These are phyloP conservation scores for Leptographium galeiforme DNA, from an alignment of 2,329 filamentous ascomycete genomes.

Conservation along the genomic window DNA sequence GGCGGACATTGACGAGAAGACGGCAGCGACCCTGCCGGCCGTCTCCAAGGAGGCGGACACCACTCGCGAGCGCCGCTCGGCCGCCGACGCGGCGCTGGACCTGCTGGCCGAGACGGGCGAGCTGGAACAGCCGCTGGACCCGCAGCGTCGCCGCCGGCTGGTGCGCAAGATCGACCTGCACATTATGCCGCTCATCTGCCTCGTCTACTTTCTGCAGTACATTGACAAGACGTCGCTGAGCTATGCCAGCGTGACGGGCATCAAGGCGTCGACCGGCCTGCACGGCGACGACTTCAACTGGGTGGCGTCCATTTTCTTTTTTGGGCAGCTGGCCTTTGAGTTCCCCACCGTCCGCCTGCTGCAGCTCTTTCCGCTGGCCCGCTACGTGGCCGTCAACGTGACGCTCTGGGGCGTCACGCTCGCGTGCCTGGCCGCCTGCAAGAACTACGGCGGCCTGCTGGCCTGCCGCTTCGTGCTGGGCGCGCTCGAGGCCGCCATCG, in stretches of 20 bases:
- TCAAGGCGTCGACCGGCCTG: not conserved
- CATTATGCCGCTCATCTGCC: constrained; percentile 8
- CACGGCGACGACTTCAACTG: constrained; percentile 5
- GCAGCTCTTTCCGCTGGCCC: constrained; percentile 4
- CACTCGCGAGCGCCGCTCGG: not conserved
- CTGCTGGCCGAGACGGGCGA: not conserved
- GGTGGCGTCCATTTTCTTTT: constrained; percentile 5
- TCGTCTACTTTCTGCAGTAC: constrained; percentile 8
- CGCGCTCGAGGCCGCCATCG: constrained; percentile 14
- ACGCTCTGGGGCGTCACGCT: constrained; percentile 6
- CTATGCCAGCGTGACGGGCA: constrained; percentile 6
- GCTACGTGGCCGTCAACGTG: constrained; percentile 4
- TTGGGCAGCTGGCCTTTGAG: constrained; percentile 5
- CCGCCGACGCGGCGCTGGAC: not conserved
- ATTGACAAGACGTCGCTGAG: constrained; percentile 6
- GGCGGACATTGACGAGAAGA: not conserved
- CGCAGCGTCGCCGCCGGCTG: not conserved
- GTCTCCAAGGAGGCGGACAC: too few species aligned
- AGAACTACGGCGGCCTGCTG: constrained; percentile 8
- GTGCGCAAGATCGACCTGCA: constrained; percentile 5
- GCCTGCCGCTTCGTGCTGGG: constrained; percentile 16
- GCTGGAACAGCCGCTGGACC: not conserved
- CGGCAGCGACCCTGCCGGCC: not conserved
- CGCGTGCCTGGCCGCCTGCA: constrained; percentile 3
- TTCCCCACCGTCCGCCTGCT: constrained; percentile 5